Evolutionary conservation across 108 stramenopile species (phyloP).

Genomic region (Aurantiochytrium sp.): DNA sequence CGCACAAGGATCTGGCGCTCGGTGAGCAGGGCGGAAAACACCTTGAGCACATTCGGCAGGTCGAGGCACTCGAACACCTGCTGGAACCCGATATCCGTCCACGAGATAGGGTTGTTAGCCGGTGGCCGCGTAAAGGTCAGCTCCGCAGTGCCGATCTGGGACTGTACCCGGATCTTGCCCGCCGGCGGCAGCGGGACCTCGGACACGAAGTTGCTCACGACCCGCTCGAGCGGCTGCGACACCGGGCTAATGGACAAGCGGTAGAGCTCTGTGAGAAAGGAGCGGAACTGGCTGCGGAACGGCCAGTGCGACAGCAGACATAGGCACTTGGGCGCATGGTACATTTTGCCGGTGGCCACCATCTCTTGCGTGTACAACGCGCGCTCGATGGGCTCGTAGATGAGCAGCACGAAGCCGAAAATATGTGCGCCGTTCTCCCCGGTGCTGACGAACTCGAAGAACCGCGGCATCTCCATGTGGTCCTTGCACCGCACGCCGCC

Average conservation of each 20-base stretch:
- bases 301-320: conserved; percentile 78
- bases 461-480: conserved; percentile 30
- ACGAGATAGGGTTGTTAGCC: conserved; percentile 70
- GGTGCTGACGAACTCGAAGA: conserved; percentile 40
- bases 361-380: conserved; percentile 30
- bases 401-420: not conserved
- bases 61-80: conserved; percentile 71
- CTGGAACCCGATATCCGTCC: conserved; percentile 74
- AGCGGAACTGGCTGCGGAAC: conserved; percentile 69
- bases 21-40: conserved; percentile 72
- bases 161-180: conserved; percentile 66
- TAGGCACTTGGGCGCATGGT: conserved; percentile 73
- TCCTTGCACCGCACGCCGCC: conserved; percentile 39
- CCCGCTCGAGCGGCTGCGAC: conserved; percentile 82
- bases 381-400: not conserved
- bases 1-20: conserved; percentile 68
- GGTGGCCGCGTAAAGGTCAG: conserved; percentile 70
- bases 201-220: conserved; percentile 72
- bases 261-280: conserved; percentile 70
- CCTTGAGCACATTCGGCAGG: conserved; percentile 67
- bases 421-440: conserved; percentile 28
- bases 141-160: not conserved
- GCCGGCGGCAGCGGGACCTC: conserved; percentile 80
- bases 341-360: conserved; percentile 5
- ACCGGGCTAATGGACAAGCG: conserved; percentile 73